Conservation (phyloP, 108 stramenopile species). For the Bacterosira constricta region DNA sequence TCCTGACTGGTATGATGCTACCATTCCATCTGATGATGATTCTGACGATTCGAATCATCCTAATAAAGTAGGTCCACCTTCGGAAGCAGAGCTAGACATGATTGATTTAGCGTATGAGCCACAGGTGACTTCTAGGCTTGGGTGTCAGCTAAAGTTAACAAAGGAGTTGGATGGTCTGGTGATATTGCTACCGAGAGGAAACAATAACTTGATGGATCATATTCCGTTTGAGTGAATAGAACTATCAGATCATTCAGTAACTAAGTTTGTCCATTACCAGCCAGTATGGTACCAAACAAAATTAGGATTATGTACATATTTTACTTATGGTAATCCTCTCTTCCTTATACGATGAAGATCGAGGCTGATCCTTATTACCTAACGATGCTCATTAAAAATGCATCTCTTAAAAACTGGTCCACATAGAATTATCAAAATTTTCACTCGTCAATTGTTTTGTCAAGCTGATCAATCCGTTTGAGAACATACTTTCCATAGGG, state of each 20-base stretch:
- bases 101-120: conserved; percentile 71
- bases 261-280: no score
- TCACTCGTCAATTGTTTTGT: background rate
- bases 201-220: conserved; percentile 74
- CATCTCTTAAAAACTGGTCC: no score
- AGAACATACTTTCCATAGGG: conserved; percentile 85
- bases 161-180: conserved; percentile 61
- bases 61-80: conserved; percentile 46
- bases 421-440: background rate
- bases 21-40: background rate
- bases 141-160: conserved; percentile 66
- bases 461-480: conserved; percentile 35
- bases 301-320: background rate
- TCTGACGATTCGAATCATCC: background rate
- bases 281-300: no score
- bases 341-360: background rate
- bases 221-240: conserved; percentile 62
- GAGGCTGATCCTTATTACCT: background rate
- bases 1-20: conserved; percentile 55
- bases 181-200: conserved; percentile 55
- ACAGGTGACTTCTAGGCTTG: conserved; percentile 58
- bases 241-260: no score
- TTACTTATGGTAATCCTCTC: no score
- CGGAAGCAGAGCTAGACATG: conserved; percentile 75
- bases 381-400: no score